Percentiles rank a stretch among this genome's conserved stretches.
Conservation (phyloP, 768 basidiomycete genomes). For the Pleurotus salmoneostramineus region DNA sequence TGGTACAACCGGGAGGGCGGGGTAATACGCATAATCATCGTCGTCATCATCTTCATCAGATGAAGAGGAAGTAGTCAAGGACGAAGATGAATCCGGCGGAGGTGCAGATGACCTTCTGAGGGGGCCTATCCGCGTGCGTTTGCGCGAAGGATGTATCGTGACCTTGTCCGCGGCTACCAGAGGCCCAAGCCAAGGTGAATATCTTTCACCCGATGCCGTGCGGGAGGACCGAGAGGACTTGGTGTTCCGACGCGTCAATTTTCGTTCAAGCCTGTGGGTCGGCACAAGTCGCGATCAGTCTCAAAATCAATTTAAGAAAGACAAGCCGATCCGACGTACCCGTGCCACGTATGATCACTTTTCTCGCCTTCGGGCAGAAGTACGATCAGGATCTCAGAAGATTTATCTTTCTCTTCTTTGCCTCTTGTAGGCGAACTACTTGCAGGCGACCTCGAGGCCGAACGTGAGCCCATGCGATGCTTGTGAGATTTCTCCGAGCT, state of each 20-base stretch:
- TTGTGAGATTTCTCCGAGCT: constrained; percentile 2
- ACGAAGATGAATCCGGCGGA: neutral
- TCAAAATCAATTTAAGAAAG: neutral
- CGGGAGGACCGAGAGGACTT: neutral
- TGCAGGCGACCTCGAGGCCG: neutral
- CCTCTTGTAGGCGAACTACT: neutral
- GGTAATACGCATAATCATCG: neutral
- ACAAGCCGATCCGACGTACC: neutral
- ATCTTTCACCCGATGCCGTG: neutral
- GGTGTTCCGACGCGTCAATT: constrained; percentile 1
- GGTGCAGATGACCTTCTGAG: neutral
- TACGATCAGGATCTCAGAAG: constrained; percentile 8
- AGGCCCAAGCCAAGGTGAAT: constrained; percentile 8
- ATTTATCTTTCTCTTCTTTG: neutral
- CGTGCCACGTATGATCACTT: constrained; percentile 9
- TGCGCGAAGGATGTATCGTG: neutral
- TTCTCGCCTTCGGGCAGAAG: neutral
- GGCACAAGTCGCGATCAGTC: neutral
- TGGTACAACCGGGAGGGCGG: neutral
- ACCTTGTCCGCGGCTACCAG: constrained; percentile 3
- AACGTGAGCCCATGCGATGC: neutral
- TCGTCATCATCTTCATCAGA: constrained; percentile 5
- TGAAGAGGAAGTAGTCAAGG: neutral
- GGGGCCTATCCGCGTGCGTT: neutral
- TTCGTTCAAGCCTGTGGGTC: neutral